phyloP scores from a whole-genome alignment of 2,329 filamentous ascomycete species.

The Alternaria viburni region DNA sequence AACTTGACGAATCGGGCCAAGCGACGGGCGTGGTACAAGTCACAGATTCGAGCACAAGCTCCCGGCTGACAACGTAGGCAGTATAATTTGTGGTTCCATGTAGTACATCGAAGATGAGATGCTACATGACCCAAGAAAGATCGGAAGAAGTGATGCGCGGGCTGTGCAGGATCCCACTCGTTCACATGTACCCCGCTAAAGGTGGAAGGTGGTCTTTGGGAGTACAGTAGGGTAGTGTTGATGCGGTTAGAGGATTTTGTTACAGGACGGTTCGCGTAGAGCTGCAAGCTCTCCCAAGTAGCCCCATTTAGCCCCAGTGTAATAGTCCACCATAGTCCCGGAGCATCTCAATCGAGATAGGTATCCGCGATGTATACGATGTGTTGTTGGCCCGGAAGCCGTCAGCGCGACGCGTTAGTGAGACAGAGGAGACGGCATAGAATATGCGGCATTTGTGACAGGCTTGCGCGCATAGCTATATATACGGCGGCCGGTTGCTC shows the following conservation, averaged over 20 bases:
- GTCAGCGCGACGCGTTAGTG: not conserved
- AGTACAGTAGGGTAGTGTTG: slow-evolving; percentile 13
- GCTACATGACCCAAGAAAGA: not conserved
- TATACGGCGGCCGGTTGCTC: not conserved
- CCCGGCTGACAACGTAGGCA: not conserved
- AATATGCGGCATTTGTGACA: slow-evolving; percentile 4
- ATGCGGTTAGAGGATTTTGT: slow-evolving; percentile 15
- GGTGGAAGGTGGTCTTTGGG: slow-evolving; percentile 14
- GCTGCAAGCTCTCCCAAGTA: not conserved
- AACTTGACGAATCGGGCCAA: slow-evolving; percentile 2
- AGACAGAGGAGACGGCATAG: not conserved
- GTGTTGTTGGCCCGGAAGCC: not conserved
- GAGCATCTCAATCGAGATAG: slow-evolving; percentile 10
- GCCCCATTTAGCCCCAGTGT: not conserved
- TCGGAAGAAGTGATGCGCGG: not conserved
- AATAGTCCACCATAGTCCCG: not conserved
- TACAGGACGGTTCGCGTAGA: slow-evolving; percentile 9
- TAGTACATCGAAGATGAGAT: not conserved
- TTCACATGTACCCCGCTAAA: slow-evolving; percentile 9
- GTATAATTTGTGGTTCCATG: not conserved
- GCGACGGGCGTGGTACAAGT: not conserved
- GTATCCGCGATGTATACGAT: slow-evolving; percentile 7
- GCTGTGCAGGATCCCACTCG: slow-evolving; percentile 4
- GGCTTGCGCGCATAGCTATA: not conserved
- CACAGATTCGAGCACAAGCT: not conserved